phyloP scores from a whole-genome alignment of 2,329 filamentous ascomycete genomes.

The Microdochium trichocladiopsis region DNA sequence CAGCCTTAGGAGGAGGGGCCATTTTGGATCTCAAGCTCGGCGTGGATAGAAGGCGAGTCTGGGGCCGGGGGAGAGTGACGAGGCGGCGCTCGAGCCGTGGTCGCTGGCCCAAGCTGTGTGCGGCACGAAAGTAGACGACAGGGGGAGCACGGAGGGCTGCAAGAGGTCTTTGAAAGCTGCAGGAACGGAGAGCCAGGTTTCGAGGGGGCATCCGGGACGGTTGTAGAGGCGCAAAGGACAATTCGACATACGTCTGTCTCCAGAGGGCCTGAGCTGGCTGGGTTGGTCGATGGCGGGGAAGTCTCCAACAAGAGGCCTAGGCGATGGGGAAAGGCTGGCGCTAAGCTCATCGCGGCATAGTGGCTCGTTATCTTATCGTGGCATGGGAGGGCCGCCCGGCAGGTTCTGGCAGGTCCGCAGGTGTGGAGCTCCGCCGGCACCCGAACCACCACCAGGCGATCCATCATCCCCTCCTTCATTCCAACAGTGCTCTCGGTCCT shows the following conservation, averaged over 20 bases:
- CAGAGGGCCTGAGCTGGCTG: no score
- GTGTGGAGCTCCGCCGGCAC: no score
- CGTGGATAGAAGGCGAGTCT: not conserved
- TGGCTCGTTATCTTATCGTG: no score
- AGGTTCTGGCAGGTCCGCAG: no score
- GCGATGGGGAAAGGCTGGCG: not conserved
- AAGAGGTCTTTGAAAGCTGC: not conserved
- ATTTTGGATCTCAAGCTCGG: constrained; percentile 26
- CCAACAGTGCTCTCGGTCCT: no score
- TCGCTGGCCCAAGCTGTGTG: not conserved
- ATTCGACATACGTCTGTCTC: no score
- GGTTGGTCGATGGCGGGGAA: not conserved
- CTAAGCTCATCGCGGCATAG: not conserved
- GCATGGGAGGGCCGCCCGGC: no score
- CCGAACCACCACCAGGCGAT: no score
- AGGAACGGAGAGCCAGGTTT: not conserved
- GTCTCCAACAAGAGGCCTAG: not conserved
- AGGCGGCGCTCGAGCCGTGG: not conserved
- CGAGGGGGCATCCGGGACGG: not conserved
- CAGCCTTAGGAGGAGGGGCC: constrained; percentile 44
- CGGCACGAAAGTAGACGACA: not conserved
- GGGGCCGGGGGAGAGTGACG: not conserved
- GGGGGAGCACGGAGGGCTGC: not conserved
- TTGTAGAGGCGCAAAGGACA: not conserved
- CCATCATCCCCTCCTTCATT: no score